Conservation (phyloP, 176 grass and related monocot genomes). For the Triticum monococcum region DNA sequence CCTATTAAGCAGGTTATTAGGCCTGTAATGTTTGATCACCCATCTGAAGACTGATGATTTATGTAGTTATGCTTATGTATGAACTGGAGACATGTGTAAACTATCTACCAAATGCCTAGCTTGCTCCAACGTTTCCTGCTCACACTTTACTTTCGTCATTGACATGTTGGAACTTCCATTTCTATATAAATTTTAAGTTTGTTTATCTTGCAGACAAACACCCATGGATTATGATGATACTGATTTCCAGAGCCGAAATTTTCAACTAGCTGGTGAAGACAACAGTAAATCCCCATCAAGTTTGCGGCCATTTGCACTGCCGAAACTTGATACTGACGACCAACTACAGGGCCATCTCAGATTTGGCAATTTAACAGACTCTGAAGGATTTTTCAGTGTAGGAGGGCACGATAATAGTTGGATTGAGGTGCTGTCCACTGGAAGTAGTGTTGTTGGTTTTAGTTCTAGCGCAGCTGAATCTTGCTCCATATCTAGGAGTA, state of each 20-base stretch:
- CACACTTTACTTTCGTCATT: not conserved
- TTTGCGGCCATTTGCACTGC: constrained; percentile 68
- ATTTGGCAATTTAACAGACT: constrained; percentile 71
- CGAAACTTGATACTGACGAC: constrained; percentile 92
- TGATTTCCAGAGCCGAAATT: constrained; percentile 87
- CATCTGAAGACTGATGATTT: not conserved
- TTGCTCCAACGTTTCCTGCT: not conserved
- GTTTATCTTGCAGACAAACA: constrained; percentile 54
- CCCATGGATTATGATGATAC: constrained; percentile 97
- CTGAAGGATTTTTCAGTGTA: constrained; percentile 72
- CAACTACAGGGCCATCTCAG: constrained; percentile 74
- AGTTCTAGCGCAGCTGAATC: constrained; percentile 57
- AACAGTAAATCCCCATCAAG: constrained; percentile 63
- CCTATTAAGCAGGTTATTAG: not conserved
- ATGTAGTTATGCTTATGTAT: not conserved
- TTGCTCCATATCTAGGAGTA: constrained; percentile 57
- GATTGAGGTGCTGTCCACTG: constrained; percentile 82
- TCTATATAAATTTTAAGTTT: constrained; percentile 14
- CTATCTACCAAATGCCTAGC: constrained; percentile 5
- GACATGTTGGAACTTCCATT: not conserved
- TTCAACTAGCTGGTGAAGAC: constrained; percentile 76
- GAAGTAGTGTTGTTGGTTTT: constrained; percentile 66
- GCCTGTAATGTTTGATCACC: not conserved
- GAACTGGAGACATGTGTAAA: not conserved
- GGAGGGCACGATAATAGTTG: constrained; percentile 69